Base-by-base conservation (phyloP, 148 eudicot species). In the Vaccinium corymbosum region DNA sequence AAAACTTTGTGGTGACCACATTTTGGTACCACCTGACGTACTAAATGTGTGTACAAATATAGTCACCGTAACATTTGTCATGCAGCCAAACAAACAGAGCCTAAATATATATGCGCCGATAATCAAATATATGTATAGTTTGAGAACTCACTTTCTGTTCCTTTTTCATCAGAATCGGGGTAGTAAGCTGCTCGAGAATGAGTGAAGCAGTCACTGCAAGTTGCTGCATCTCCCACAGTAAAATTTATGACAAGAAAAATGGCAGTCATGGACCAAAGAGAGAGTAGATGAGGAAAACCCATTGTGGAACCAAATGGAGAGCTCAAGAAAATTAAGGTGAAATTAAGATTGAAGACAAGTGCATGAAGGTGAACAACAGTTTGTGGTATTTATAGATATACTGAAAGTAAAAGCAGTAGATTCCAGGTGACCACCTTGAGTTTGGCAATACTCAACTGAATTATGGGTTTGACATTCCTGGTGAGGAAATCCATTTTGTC, bases 181-280 rank as follows among this genome's bases (percentile, higher is more conserved):
- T 94, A 91, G 86, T 91, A 85, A 16, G 92, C 78, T 80, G 98
- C 95, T 16, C 91, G 90, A 12, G 98, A 94, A 13, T 80, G 90
- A 81, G 86, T 66, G 80, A 92, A 92, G 75, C 92, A 92, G 81
- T 88, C 92, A 2, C 73, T 86, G 76, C 94, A 91, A 61, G 87
- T 90, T 77, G 87, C 91, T 57, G 92, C 91, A 46, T 89, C 84
- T 2, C 88, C 89, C 10, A 64, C 32, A 73, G 86, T 22, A 7
- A 20, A 74, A 71, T 61, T 82, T 68, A 88, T 42, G 32, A 85
- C 61, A 68, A 87, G 81, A 79, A 85, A 83, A 78, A 35, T 52
- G 68, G 85, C 82, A 8, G 72, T 48, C 51, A 90, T 4, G 46
- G 35, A 79, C 56, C 20, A n/a, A 81, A 6, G 42, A 86, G 56